Base-by-base conservation (phyloP, 495 filamentous ascomycete species). In the Rhypophila decipiens region DNA sequence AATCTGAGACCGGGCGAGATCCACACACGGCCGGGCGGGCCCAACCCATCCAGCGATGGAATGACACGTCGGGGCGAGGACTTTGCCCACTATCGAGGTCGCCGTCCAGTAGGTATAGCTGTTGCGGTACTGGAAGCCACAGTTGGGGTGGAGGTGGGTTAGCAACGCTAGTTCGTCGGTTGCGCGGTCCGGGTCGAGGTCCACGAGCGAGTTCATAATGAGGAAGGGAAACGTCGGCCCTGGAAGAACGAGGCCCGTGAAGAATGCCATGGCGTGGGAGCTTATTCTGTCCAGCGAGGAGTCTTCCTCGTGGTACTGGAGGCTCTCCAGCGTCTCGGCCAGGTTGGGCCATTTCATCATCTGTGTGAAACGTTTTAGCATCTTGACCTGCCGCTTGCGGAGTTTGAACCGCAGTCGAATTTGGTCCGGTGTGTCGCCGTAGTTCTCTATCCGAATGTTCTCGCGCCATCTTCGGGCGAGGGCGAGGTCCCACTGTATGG, bases 271-370 rank as follows among this genome's bases (percentile, higher is more conserved):
- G 39, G 83, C 73, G 58, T 84, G 76, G 18, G 78, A 78, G 56
- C 74, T 80, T 53, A 82, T 68, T 38, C 76, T 68, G 54, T 84
- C 76, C 5, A 86, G 65, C 8, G 75, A 61, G 24, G 67, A 69
- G 31, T 77, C 70, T 24, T 58, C 61, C 42, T 83, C 77, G 49
- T 71, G 72, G 46, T 80, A 72, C 46, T 73, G 75, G 42, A 87
- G 73, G 13, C 70, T 65, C 36, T 69, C 69, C 40, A 84, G 66
- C 18, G 85, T 77, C 47, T 82, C 76, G 44, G 63, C 63, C 49
- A 85, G 78, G 55, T 86, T 84, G 8, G 83, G 82, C 84, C 84
- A 88, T 56, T 85, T 85, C 70, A 88, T 76, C 42, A 75, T 79
- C 53, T 77, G 74, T 11, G 82, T 79, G 51, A 88, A 86, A 15